phyloP scores from a whole-genome alignment of 805 yeast species.

The Myxozyma neotropica region DNA sequence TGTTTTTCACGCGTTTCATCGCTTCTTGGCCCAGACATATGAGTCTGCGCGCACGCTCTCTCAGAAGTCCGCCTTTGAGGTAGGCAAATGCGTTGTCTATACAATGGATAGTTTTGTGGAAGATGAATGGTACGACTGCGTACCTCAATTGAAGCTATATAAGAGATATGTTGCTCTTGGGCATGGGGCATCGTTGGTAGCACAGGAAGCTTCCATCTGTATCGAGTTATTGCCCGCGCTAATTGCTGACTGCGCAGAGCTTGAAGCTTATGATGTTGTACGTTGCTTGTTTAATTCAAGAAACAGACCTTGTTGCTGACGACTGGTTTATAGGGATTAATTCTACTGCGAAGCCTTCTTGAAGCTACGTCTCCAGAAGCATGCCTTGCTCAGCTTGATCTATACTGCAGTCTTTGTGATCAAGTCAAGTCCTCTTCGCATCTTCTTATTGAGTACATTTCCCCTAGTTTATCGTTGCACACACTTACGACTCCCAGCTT shows the following conservation, averaged over 20 bases:
- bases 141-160: conserved; percentile 16
- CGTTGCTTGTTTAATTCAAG: not conserved
- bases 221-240: conserved; percentile 18
- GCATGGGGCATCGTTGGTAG: conserved; percentile 29
- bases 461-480: not conserved
- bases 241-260: conserved; percentile 18
- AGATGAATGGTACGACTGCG: conserved; percentile 32
- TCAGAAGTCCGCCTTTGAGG: conserved; percentile 19
- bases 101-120: conserved; percentile 22
- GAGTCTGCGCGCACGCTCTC: conserved; percentile 17
- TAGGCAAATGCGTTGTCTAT: conserved; percentile 28
- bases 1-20: conserved; percentile 20
- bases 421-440: conserved; percentile 11
- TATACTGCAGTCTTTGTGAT: conserved; percentile 4
- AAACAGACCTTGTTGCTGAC: not conserved
- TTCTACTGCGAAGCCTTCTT: conserved; percentile 13
- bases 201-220: conserved; percentile 11
- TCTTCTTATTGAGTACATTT: conserved; percentile 7
- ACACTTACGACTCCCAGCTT: conserved; percentile 3
- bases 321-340: conserved; percentile 11
- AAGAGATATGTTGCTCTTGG: conserved; percentile 30
- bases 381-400: conserved; percentile 7
- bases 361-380: conserved; percentile 13
- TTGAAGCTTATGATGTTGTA: conserved; percentile 23
- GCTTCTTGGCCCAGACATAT: conserved; percentile 20